Evolutionary conservation across 2,329 filamentous ascomycete species (phyloP).

Genomic region (Cadophora malorum): DNA sequence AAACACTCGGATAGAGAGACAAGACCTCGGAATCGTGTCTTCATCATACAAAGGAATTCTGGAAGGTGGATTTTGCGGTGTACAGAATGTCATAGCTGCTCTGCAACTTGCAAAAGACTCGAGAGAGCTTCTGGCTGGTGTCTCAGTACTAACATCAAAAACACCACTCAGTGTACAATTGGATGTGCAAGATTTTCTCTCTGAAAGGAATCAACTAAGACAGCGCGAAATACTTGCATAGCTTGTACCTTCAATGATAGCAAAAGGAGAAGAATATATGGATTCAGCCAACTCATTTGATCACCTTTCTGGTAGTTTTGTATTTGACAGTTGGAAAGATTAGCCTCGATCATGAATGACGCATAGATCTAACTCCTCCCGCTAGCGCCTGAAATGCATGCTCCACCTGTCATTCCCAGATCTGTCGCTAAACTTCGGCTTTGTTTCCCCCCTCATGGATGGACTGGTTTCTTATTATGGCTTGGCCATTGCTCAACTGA

Average conservation of each 20-base stretch:
- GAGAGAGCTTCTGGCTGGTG: neutral
- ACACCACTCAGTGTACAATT: neutral
- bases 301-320: neutral
- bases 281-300: neutral
- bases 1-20: too few species aligned
- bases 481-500: conserved; percentile 35
- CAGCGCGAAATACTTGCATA: neutral
- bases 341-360: neutral
- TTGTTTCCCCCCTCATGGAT: neutral
- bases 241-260: neutral
- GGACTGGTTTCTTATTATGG: neutral
- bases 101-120: too few species aligned
- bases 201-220: neutral
- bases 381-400: conserved; percentile 28
- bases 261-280: neutral
- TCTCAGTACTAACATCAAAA: neutral
- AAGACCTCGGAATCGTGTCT: too few species aligned
- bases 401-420: neutral
- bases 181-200: neutral
- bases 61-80: too few species aligned
- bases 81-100: too few species aligned
- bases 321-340: conserved; percentile 9
- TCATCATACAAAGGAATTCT: too few species aligned
- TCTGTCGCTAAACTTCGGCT: neutral
- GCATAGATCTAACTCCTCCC: conserved; percentile 20